Conservation (phyloP, 2,329 filamentous ascomycete species). For the Lizonia empirigonia region DNA sequence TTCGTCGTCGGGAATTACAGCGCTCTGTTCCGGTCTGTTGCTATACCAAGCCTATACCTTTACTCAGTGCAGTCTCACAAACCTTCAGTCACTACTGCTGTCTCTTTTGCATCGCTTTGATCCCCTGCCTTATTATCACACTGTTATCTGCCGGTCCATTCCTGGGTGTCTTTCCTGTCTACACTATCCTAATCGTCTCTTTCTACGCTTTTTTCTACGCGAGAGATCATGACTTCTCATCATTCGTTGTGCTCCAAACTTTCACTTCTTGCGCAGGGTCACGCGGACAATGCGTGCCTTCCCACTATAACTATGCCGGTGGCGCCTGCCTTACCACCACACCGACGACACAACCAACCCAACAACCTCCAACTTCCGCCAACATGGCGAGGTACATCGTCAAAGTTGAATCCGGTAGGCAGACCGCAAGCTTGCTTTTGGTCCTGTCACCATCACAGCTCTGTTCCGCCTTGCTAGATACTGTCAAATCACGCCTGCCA, state of each 20-base stretch:
- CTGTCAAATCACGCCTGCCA: conserved; percentile 1
- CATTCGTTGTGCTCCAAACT: background rate
- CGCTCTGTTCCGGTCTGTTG: too few species aligned
- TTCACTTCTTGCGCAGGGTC: background rate
- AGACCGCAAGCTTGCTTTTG: conserved; percentile 6
- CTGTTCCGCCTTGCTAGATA: conserved; percentile 10
- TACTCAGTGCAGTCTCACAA: background rate
- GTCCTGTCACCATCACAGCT: conserved; percentile 2
- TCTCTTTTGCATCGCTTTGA: background rate
- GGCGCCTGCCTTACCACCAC: background rate
- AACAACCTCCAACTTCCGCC: background rate
- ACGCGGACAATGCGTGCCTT: background rate
- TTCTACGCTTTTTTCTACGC: background rate
- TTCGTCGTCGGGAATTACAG: background rate
- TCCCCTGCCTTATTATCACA: too few species aligned
- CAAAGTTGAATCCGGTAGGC: conserved; percentile 1
- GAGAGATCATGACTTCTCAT: background rate
- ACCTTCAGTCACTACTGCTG: background rate
- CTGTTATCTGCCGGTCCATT: too few species aligned
- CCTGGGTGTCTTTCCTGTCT: too few species aligned
- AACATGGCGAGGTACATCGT: conserved; percentile 17
- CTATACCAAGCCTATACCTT: too few species aligned
- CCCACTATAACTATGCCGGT: background rate
- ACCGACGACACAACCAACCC: background rate
- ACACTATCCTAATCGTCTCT: background rate